Conservation (phyloP, 2,329 filamentous ascomycete species). For the Tolypocladium album region DNA sequence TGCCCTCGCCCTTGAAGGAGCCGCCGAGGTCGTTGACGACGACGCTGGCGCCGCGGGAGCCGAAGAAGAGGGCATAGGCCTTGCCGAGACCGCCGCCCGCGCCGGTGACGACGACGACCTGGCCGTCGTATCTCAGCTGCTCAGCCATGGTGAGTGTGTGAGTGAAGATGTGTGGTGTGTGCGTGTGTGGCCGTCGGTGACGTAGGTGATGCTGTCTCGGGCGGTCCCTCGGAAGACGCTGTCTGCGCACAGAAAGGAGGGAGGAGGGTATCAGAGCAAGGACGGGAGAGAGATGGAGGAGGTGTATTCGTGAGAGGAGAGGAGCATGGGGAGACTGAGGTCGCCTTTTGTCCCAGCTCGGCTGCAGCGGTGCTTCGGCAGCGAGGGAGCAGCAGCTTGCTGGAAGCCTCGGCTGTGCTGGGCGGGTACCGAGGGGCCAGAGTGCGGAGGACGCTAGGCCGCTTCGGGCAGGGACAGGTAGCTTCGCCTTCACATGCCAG, state of each 20-base stretch:
- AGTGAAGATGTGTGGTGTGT: background rate
- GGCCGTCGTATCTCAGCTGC: constrained; percentile 71
- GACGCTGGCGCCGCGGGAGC: constrained; percentile 79
- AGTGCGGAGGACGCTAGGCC: constrained; percentile 14
- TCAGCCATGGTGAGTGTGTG: constrained; percentile 40
- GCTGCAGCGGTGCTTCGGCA: background rate
- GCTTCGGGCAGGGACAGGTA: constrained; percentile 3
- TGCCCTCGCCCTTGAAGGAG: constrained; percentile 87
- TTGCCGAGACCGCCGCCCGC: constrained; percentile 71
- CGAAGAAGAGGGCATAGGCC: constrained; percentile 84
- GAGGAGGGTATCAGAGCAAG: background rate
- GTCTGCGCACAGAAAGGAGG: background rate
- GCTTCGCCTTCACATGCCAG: constrained; percentile 17
- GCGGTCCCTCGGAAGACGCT: constrained; percentile 1
- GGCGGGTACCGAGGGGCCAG: constrained; percentile 15
- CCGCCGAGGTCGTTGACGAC: constrained; percentile 95
- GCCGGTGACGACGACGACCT: constrained; percentile 74
- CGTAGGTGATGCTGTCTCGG: background rate
- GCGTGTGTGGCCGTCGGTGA: constrained; percentile 6
- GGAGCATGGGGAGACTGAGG: constrained; percentile 1
- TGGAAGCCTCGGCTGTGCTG: constrained; percentile 6
- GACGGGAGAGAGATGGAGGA: background rate
- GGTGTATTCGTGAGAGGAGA: background rate
- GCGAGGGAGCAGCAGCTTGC: background rate
- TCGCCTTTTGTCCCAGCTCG: background rate